These are phyloP conservation scores for Daldinia sp. DNA, from an alignment of 2,329 filamentous ascomycete genomes.

Conservation along the genomic window DNA sequence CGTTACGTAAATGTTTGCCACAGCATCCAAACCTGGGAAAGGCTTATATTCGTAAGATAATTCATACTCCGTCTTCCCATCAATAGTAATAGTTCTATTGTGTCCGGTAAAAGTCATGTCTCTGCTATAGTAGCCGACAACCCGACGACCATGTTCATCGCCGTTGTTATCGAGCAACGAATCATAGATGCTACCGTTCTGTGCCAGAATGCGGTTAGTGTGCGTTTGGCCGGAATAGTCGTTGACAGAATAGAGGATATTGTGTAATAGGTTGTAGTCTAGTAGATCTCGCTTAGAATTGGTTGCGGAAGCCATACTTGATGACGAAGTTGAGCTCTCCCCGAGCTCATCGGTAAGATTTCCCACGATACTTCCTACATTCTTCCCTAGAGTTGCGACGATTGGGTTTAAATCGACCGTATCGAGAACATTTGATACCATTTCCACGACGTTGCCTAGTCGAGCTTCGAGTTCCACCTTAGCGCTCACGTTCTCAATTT, in stretches of 20 bases:
- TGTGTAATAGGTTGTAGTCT: conserved; percentile 60
- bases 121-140: conserved; percentile 58
- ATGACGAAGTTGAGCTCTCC: conserved; percentile 40
- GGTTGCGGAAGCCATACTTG: conserved; percentile 38
- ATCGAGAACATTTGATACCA: conserved; percentile 61
- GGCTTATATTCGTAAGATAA: conserved; percentile 63
- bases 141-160: conserved; percentile 51
- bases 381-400: conserved; percentile 62
- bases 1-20: conserved; percentile 59
- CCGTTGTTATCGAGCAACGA: conserved; percentile 63
- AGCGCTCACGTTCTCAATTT: conserved; percentile 66
- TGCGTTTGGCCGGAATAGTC: conserved; percentile 64
- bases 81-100: conserved; percentile 55
- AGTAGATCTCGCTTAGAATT: conserved; percentile 39
- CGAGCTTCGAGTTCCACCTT: conserved; percentile 67
- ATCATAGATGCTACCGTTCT: conserved; percentile 64
- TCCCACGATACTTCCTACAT: conserved; percentile 58
- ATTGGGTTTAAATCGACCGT: conserved; percentile 69
- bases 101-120: conserved; percentile 65
- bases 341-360: conserved; percentile 46
- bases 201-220: conserved; percentile 64
- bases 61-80: conserved; percentile 58
- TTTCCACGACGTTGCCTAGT: conserved; percentile 63
- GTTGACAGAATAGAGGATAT: conserved; percentile 68
- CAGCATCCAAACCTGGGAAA: conserved; percentile 56